Conservation (phyloP, 2,329 filamentous ascomycete genomes). For the Amylocarpus encephaloides region DNA sequence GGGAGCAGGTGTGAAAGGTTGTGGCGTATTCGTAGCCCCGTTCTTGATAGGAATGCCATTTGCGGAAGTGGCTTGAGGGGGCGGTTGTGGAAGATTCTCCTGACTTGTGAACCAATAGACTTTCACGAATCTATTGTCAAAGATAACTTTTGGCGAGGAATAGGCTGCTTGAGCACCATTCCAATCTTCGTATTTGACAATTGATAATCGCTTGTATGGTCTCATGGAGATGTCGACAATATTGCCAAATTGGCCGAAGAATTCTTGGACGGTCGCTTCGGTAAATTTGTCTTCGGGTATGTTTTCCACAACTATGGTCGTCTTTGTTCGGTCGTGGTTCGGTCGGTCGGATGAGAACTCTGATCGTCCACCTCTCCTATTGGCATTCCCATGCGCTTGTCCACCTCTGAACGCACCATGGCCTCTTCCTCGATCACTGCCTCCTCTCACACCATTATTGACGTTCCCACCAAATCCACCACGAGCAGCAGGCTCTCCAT, state of each 20-base stretch:
- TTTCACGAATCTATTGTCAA: constrained; percentile 81
- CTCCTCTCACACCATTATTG: constrained; percentile 12
- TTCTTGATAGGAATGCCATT: constrained; percentile 25
- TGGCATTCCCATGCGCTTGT: constrained; percentile 13
- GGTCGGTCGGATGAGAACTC: constrained; percentile 60
- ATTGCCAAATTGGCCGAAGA: constrained; percentile 67
- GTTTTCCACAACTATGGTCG: constrained; percentile 67
- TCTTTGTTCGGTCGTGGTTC: constrained; percentile 55
- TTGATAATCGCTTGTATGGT: constrained; percentile 57
- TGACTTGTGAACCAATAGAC: constrained; percentile 69
- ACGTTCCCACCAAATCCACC: constrained; percentile 5
- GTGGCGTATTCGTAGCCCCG: constrained; percentile 19
- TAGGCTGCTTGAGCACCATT: constrained; percentile 63
- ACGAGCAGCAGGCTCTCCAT: constrained; percentile 4
- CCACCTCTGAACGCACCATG: constrained; percentile 31
- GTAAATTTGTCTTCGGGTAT: constrained; percentile 67
- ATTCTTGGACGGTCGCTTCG: constrained; percentile 58
- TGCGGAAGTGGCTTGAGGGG: constrained; percentile 27
- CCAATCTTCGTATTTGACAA: constrained; percentile 64
- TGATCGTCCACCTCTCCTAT: constrained; percentile 34
- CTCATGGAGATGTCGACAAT: constrained; percentile 61
- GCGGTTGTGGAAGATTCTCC: constrained; percentile 27
- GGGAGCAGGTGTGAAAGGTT: constrained; percentile 7
- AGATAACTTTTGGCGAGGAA: constrained; percentile 71
- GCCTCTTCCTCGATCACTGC: constrained; percentile 27